Percentiles rank a stretch among this genome's conserved stretches.
Conservation (phyloP, 495 filamentous ascomycete genomes). For the Acidiella bohemica region DNA sequence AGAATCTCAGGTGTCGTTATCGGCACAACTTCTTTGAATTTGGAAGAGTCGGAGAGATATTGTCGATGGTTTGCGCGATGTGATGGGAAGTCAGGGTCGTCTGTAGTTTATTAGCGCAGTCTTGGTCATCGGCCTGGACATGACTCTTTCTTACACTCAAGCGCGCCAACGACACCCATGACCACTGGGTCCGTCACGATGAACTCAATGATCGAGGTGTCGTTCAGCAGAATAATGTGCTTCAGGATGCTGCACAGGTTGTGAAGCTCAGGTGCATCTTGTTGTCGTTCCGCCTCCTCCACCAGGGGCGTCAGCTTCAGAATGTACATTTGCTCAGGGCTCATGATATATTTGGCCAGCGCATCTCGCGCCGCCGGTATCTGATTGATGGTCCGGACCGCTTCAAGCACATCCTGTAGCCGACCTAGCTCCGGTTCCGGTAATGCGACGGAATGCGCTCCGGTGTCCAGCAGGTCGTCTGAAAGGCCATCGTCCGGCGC, state of each 20-base stretch:
- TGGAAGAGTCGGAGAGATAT: constrained; percentile 74
- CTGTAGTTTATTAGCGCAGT: constrained; percentile 30
- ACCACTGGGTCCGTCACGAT: constrained; percentile 83
- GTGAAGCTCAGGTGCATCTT: constrained; percentile 74
- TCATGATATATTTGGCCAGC: constrained; percentile 75
- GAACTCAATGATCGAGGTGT: constrained; percentile 83
- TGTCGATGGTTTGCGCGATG: constrained; percentile 96
- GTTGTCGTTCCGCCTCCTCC: constrained; percentile 74
- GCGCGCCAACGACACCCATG: constrained; percentile 82
- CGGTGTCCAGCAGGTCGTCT: constrained; percentile 73
- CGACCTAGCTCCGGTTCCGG: constrained; percentile 67
- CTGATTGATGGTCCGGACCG: constrained; percentile 61
- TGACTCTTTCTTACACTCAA: constrained; percentile 55
- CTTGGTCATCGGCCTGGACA: neutral
- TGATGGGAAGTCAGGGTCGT: constrained; percentile 95
- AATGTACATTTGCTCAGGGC: constrained; percentile 62
- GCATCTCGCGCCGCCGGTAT: constrained; percentile 69
- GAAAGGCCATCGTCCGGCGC: constrained; percentile 80
- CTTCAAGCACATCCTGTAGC: constrained; percentile 66
- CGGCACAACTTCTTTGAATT: constrained; percentile 90
- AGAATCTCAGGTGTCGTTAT: constrained; percentile 70
- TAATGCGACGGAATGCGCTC: constrained; percentile 56
- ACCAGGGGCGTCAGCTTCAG: constrained; percentile 74
- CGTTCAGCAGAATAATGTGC: constrained; percentile 82
- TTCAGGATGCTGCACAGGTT: constrained; percentile 97